phyloP scores from a whole-genome alignment of 2,329 filamentous ascomycete species.

The Penicillium olsonii region DNA sequence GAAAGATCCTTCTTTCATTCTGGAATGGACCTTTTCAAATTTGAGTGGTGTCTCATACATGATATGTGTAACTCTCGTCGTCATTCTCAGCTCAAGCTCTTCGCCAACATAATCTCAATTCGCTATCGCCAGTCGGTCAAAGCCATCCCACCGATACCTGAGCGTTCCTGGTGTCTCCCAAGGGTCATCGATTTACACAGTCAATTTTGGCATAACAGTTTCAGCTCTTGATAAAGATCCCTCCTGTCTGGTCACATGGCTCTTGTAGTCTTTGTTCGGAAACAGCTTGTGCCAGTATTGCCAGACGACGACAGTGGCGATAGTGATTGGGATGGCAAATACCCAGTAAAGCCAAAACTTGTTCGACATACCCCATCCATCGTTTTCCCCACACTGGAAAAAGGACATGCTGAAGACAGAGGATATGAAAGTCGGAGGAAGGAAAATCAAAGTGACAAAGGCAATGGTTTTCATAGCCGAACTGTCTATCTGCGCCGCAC shows the following conservation, averaged over 20 bases:
- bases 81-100: too few species aligned
- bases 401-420: neutral
- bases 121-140: too few species aligned
- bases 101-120: too few species aligned
- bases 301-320: neutral
- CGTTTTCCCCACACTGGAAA: neutral
- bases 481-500: slow-evolving; percentile 16
- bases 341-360: neutral
- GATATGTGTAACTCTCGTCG: too few species aligned
- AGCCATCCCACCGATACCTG: too few species aligned
- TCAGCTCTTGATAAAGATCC: neutral
- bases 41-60: too few species aligned
- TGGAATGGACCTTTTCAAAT: too few species aligned
- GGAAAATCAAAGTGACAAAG: neutral
- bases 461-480: neutral
- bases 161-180: too few species aligned
- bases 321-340: neutral
- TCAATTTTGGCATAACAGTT: neutral
- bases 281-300: neutral
- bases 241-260: too few species aligned
- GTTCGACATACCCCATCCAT: neutral
- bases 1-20: too few species aligned
- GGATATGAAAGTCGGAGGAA: neutral
- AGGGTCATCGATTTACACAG: too few species aligned
- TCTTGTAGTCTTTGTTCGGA: neutral